phyloP scores from a whole-genome alignment of 495 filamentous ascomycete species.

The Penicillium goetzii region DNA sequence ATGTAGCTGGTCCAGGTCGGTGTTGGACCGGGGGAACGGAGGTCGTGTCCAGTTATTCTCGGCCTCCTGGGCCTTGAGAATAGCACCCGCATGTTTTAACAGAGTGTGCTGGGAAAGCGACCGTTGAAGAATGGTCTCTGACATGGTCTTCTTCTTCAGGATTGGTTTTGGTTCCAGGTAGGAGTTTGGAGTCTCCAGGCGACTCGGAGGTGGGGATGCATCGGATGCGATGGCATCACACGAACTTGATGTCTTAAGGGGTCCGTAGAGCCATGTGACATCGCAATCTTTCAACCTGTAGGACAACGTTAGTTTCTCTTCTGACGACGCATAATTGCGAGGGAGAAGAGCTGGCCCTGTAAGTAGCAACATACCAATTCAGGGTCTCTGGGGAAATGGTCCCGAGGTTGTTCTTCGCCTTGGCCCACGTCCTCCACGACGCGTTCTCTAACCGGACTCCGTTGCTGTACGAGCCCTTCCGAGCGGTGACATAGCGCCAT shows the following conservation, averaged over 20 bases:
- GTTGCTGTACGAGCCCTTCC: conserved; percentile 77
- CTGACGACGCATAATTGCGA: neutral
- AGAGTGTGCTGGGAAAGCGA: conserved; percentile 91
- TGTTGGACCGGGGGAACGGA: conserved; percentile 58
- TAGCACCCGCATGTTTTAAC: conserved; percentile 89
- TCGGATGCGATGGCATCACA: conserved; percentile 39
- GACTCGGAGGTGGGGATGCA: conserved; percentile 58
- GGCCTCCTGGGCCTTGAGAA: conserved; percentile 86
- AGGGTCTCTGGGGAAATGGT: conserved; percentile 87
- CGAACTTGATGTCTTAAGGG: conserved; percentile 70
- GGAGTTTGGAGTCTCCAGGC: conserved; percentile 78
- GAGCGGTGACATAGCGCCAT: conserved; percentile 88
- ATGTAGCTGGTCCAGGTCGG: conserved; percentile 62
- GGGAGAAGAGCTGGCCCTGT: neutral
- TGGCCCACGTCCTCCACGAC: conserved; percentile 98
- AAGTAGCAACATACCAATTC: conserved; percentile 68
- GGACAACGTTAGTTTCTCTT: neutral
- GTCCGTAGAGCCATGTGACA: conserved; percentile 97
- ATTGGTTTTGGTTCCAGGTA: conserved; percentile 90
- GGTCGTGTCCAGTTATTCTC: conserved; percentile 50
- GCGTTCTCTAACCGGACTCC: conserved; percentile 88
- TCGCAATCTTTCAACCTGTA: conserved; percentile 94
- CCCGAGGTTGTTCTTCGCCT: conserved; percentile 78
- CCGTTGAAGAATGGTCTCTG: conserved; percentile 90
- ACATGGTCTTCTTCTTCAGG: conserved; percentile 93